Evolutionary conservation across 176 grass and related monocot species (phyloP), one percentile per base, ranked within the genome.

Genomic region (Musa acuminata): DNA sequence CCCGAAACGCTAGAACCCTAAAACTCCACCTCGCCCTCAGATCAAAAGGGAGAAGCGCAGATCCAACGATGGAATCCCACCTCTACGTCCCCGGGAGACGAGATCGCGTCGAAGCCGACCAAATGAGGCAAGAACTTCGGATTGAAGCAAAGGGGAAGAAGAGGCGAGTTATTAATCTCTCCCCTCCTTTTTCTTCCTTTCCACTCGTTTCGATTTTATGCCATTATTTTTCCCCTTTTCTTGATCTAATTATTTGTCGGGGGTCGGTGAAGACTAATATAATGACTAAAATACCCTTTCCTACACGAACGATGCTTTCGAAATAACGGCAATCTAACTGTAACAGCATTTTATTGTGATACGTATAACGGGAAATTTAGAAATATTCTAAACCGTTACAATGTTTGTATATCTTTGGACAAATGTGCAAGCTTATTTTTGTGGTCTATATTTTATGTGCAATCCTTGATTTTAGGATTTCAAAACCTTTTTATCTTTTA

Each of bases 21-120:
- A 77, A 73, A 51, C 59, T 64, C 72, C 53, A 72, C 24, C 54
- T 23, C 60, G 17, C 62, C 49, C 60, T 57, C 51, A 62, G 71
- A 55, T 81, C 77, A 52, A 69, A 20, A 62, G 60, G 68, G 73
- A 80, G 43, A 75, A 35, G 72, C 71, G 71, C 69, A 68, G 62
- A 71, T 75, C 75, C 55, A 69, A 59, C 71, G 51, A 75, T 75
- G 29, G 53, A 26, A 71, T 72, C 75, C 67, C 63, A 78, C 54
- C 19, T 63, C 73, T 20, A n/a, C 53, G 72, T 57, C 4, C 69
- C 8, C 14, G 16, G 77, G 11, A 50, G 13, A 74, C 77, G 79
- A 82, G 77, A 76, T 78, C 72, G 74, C 17, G 59, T 62, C 48
- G 52, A 24, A 70, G 72, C 68, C 51, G 57, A 75, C 25, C 66